Base-by-base conservation (phyloP, 2,329 filamentous ascomycete species). In the Aspergillus phoenicis region DNA sequence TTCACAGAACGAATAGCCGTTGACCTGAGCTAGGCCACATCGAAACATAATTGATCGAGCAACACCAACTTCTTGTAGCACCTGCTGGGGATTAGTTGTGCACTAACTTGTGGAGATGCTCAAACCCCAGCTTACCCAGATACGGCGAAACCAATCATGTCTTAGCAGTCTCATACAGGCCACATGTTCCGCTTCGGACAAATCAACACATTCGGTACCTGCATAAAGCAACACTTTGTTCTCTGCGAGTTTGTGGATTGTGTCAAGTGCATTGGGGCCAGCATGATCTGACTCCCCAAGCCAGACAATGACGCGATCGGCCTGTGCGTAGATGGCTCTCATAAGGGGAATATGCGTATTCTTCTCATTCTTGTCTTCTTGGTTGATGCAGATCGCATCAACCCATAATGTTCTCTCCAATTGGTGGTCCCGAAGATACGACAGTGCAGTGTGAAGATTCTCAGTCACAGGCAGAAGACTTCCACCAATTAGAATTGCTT, bases 341-440 rank as follows among this genome's bases (percentile, higher is more conserved):
- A 55, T 55, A 11, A 30, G 3, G 8, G 22, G 15, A 3, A 55
- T 55, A 24, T 55, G 52, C 8, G 17, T 28, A 2, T 5, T 5
- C 39, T 55, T 55, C 26, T 55, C 52, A 5, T 20, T 3, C 1
- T 20, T 4, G 17, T 55, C 38, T 17, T 13, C 4, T 17, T 47
- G 43, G 6, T 47, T 47, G 10, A 47, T 47, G 43, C 43, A 24
- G 20, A 47, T 26, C 3, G 52, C 52, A 55, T 55, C 52, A 24
- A 55, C 39, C 52, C 52, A 55, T 8, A 55, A 39, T 11, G 26
- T 45, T 28, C 39, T 43, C 38, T 47, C 39, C 7, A 55, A 15
- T 13, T 43, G 15, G 30, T 26, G 38, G 24, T 55, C 26, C 4
- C 52, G 52, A 24, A 55, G 52, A 13, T 43, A 28, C 24, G 8